These are phyloP conservation scores for Amanita muscaria DNA, from an alignment of 768 basidiomycete genomes.

Conservation along the genomic window DNA sequence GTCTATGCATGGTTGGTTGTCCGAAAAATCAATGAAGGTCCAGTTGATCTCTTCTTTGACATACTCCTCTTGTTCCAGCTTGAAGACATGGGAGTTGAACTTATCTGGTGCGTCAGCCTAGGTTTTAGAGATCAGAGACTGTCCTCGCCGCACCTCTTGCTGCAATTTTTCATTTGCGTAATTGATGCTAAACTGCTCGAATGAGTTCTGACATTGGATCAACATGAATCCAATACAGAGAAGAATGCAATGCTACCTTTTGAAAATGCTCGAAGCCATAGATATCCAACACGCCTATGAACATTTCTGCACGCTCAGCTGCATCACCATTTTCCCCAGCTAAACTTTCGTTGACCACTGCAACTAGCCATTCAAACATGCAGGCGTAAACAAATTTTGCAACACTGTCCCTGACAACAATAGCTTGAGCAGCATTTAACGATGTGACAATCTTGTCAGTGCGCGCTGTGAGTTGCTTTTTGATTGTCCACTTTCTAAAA, in stretches of 20 bases:
- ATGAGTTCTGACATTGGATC: conserved; percentile 52
- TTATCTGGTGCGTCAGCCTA: conserved; percentile 22
- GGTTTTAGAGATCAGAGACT: not conserved
- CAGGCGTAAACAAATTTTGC: conserved; percentile 99
- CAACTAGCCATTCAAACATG: conserved; percentile 97
- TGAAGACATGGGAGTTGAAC: conserved; percentile 99
- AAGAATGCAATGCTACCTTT: no score
- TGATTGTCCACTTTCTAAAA: conserved; percentile 98
- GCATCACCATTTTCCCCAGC: conserved; percentile 93
- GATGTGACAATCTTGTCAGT: conserved; percentile 91
- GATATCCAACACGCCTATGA: conserved; percentile 98
- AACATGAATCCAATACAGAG: conserved; percentile 4
- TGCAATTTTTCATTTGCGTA: conserved; percentile 98
- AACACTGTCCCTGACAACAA: conserved; percentile 90
- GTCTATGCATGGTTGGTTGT: conserved; percentile 98
- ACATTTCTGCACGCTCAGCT: conserved; percentile 88
- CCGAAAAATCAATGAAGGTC: conserved; percentile 99
- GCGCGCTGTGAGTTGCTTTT: conserved; percentile 93
- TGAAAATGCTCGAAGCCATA: conserved; percentile 97
- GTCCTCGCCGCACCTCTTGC: conserved; percentile 65
- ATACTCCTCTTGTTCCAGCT: conserved; percentile 99
- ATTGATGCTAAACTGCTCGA: conserved; percentile 99
- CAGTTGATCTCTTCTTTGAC: conserved; percentile 98
- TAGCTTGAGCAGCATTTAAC: conserved; percentile 81
- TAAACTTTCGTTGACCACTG: conserved; percentile 94